phyloP scores from a whole-genome alignment of 306 rosid species.

The Pyrus bretschneideri region DNA sequence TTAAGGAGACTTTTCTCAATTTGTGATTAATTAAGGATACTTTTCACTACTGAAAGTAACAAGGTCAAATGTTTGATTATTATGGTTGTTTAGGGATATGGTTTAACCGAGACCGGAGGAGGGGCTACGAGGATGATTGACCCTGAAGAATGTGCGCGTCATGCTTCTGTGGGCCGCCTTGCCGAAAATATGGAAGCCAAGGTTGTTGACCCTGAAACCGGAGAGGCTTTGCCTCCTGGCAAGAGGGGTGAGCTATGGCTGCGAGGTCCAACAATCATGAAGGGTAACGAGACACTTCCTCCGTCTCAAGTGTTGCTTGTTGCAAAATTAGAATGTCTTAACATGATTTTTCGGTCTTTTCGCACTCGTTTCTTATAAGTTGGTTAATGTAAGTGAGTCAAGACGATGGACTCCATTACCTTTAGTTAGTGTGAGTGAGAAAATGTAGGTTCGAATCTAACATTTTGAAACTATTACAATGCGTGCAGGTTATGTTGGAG shows the following conservation, averaged over 20 bases:
- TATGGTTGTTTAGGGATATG: constrained; percentile 63
- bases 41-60: too few relatives aligned
- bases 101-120: constrained; percentile 70
- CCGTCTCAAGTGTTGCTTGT: not conserved
- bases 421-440: not conserved
- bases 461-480: not conserved
- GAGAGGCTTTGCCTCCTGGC: constrained; percentile 60
- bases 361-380: not conserved
- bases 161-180: constrained; percentile 67
- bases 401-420: not conserved
- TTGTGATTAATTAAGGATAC: too few relatives aligned
- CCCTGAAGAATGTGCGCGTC: constrained; percentile 46
- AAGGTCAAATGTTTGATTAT: not conserved
- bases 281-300: constrained; percentile 25
- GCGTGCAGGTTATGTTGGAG: constrained; percentile 67
- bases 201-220: constrained; percentile 66
- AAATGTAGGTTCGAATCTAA: not conserved
- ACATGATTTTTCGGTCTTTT: not conserved
- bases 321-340: not conserved
- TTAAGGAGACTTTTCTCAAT: not conserved
- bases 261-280: constrained; percentile 80
- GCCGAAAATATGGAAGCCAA: constrained; percentile 74
- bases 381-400: not conserved
- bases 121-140: constrained; percentile 48
- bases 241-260: constrained; percentile 80